These are phyloP conservation scores for Takashimella koratensis DNA, from an alignment of 1,284 basidiomycete species.

Conservation along the genomic window DNA sequence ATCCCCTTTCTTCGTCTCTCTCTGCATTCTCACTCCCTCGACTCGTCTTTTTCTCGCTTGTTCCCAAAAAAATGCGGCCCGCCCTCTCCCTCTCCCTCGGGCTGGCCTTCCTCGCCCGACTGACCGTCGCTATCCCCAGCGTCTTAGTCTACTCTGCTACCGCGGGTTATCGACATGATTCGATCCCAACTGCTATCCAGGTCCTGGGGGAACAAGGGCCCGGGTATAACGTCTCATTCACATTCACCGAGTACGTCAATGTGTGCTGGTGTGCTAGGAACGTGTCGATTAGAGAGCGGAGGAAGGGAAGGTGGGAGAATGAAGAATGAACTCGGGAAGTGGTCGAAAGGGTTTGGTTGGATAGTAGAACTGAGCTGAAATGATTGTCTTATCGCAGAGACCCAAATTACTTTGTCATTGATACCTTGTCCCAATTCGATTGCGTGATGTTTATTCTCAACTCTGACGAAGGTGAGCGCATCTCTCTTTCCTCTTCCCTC, in stretches of 20 bases:
- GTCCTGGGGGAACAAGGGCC: constrained; percentile 50
- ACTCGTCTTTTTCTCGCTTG: not conserved
- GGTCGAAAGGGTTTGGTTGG: too few species aligned
- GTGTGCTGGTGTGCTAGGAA: not conserved
- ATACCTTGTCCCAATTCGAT: constrained; percentile 53
- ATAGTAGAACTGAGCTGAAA: too few species aligned
- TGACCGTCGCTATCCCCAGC: constrained; percentile 16
- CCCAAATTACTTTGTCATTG: not conserved
- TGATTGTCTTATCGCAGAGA: too few species aligned
- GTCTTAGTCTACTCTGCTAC: constrained; percentile 42
- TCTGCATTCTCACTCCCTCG: not conserved
- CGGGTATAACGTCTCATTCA: constrained; percentile 57
- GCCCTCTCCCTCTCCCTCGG: too few species aligned
- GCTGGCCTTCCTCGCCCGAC: too few species aligned
- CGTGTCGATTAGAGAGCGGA: not conserved
- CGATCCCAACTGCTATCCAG: constrained; percentile 65
- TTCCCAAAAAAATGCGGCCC: too few species aligned
- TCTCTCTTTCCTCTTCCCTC: too few species aligned
- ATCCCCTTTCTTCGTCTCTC: too few species aligned
- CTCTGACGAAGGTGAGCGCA: constrained; percentile 63
- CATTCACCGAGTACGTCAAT: constrained; percentile 57
- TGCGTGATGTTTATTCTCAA: constrained; percentile 67
- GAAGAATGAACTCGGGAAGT: not conserved
- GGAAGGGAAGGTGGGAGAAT: not conserved
- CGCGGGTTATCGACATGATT: constrained; percentile 62